phyloP scores from a whole-genome alignment of 345 rosid species.

The Ceriops zippeliana region DNA sequence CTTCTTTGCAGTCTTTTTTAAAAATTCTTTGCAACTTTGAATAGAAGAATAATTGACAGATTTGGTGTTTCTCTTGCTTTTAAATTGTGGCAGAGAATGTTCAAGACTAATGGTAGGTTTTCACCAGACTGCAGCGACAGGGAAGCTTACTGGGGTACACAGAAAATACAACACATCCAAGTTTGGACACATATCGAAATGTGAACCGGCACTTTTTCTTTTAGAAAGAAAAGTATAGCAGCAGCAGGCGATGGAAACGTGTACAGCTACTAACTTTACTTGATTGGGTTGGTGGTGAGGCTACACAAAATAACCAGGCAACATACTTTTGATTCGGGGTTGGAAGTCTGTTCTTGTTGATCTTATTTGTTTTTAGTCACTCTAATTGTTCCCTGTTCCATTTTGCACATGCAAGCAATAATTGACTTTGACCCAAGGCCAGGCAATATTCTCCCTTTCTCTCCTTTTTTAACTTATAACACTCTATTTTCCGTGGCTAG shows the following conservation, averaged over 20 bases:
- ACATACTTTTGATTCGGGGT: not conserved
- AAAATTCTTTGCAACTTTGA: not conserved
- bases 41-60: not conserved
- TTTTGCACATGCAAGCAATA: conserved; percentile 8
- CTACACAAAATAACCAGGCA: conserved; percentile 9
- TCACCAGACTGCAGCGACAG: conserved; percentile 63
- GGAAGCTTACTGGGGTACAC: conserved; percentile 80
- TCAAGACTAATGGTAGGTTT: conserved; percentile 57
- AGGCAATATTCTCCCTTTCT: too few relatives aligned
- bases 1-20: not conserved
- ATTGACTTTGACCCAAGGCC: too few relatives aligned
- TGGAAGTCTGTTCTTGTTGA: too few relatives aligned
- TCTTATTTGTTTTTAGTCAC: too few relatives aligned
- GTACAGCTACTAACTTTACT: conserved; percentile 35
- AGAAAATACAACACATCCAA: conserved; percentile 72
- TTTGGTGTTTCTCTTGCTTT: not conserved
- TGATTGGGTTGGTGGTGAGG: not conserved
- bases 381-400: conserved; percentile 1
- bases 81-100: conserved; percentile 54
- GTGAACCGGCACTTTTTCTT: conserved; percentile 59
- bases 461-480: too few relatives aligned
- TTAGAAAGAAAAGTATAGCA: conserved; percentile 18
- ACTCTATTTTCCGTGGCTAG: too few relatives aligned
- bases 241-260: conserved; percentile 2
- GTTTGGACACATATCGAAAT: conserved; percentile 62